phyloP scores from a whole-genome alignment of 176 grass and related monocot species.

The Oryza longistaminata region DNA sequence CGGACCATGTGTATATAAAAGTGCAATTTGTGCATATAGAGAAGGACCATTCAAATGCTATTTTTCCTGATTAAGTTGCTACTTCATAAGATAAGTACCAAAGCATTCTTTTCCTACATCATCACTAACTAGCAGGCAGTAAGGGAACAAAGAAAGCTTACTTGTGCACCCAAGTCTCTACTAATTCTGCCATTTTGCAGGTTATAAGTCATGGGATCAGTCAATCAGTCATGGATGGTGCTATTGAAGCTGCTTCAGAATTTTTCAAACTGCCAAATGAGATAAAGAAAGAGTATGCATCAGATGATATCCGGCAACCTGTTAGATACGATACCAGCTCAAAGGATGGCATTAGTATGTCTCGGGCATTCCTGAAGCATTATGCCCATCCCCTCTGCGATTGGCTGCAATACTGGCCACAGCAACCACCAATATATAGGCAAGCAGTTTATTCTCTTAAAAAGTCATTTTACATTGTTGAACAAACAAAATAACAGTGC shows the following conservation, averaged over 20 bases:
- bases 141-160: conserved; percentile 11
- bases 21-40: neutral
- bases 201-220: conserved; percentile 78
- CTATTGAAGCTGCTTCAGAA: conserved; percentile 55
- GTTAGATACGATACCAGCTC: conserved; percentile 60
- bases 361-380: conserved; percentile 66
- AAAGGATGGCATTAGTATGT: conserved; percentile 48
- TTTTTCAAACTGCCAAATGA: conserved; percentile 69
- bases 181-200: conserved; percentile 33
- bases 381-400: conserved; percentile 61
- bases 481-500: neutral
- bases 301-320: conserved; percentile 53
- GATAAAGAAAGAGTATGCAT: conserved; percentile 52
- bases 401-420: conserved; percentile 63
- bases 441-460: conserved; percentile 14
- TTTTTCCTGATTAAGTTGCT: neutral
- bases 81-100: conserved; percentile 1
- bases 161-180: neutral
- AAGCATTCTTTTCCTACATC: conserved; percentile 1
- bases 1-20: neutral
- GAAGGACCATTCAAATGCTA: neutral
- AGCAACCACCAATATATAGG: conserved; percentile 56
- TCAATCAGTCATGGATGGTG: conserved; percentile 58
- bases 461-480: neutral
- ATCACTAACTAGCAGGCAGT: neutral